Base-by-base conservation (phyloP, 768 basidiomycete species). In the Candolleomyces eurysporus region DNA sequence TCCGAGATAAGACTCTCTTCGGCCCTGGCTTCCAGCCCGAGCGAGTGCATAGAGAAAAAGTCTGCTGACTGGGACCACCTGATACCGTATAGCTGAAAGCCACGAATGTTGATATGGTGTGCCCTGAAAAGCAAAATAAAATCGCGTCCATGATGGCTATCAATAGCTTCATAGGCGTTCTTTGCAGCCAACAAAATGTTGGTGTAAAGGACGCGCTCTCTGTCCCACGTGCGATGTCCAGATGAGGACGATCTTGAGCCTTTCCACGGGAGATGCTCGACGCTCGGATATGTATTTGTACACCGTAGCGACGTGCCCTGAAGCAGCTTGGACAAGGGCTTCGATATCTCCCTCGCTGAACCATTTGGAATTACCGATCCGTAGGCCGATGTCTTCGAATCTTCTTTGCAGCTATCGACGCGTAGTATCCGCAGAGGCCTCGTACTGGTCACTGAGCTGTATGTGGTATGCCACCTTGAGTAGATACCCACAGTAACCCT, bases 251-350 rank as follows among this genome's bases (percentile, higher is more conserved):
- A 52, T 36, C 19, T 17, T n/a, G 10, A 59, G 19, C 19, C 42
- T 17, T 4, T 51, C 32, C 10, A 3, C 0, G 2, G 58, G 58
- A 7, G 8, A 36, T 2, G 19, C 17, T 17, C 32, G 16, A 14
- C 30, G 48, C 10, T 21, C 48, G 13, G 31, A 17, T 9, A 59
- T 30, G 36, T 39, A 59, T 52, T 39, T 50, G 26, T 40, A 19
- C 4, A 52, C 49, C 10, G 58, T 59, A 3, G 58, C 49, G 17
- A 48, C 58, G 19, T 59, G 58, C 3, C 58, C 58, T 26, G 58
- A 59, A 5, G 58, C 48, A 5, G n/a, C 32, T 14, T 19, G 9
- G 7, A 59, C 58, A 11, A 59, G 26, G 9, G 5, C 43, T 5
- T 13, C 21, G 21, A 59, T 21, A 6, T 26, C 58, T 5, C 51